phyloP scores from a whole-genome alignment of 306 rosid species.

The Dalbergia cultrata region DNA sequence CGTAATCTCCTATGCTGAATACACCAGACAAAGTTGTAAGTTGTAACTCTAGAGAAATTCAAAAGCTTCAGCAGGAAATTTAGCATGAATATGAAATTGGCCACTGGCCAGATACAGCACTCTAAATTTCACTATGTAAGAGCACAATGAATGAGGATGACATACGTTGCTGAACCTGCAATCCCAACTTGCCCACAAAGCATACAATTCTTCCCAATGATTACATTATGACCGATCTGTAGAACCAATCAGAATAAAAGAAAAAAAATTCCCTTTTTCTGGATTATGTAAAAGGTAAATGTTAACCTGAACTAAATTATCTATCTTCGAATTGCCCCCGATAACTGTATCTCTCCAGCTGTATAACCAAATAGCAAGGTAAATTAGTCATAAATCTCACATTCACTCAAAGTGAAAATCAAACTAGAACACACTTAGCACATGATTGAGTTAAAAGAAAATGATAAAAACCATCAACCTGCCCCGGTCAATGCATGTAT shows the following conservation, averaged over 20 bases:
- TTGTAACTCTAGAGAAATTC: conserved; percentile 31
- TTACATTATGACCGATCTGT: conserved; percentile 94
- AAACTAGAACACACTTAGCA: conserved; percentile 29
- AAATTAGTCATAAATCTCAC: conserved; percentile 40
- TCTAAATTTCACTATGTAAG: conserved; percentile 9
- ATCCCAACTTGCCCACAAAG: conserved; percentile 98
- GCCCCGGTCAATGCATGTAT: conserved; percentile 94
- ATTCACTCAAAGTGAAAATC: conserved; percentile 40
- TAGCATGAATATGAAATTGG: conserved; percentile 28
- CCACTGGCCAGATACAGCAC: conserved; percentile 31
- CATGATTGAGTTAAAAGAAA: conserved; percentile 21
- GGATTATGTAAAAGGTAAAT: conserved; percentile 30
- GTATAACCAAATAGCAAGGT: conserved; percentile 47
- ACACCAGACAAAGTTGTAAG: conserved; percentile 39
- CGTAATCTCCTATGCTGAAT: conserved; percentile 84
- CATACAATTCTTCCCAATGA: conserved; percentile 81
- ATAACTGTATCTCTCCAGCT: conserved; percentile 97
- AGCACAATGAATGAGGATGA: conserved; percentile 14
- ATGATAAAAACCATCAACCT: conserved; percentile 60
- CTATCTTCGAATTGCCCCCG: conserved; percentile 85
- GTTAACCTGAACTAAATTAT: conserved; percentile 93
- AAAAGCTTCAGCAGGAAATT: conserved; percentile 39
- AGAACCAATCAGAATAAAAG: conserved; percentile 50
- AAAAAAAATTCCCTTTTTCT: neutral
- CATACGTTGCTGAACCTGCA: conserved; percentile 93